Evolutionary conservation across 768 basidiomycete species (phyloP), one percentile per base, ranked within the genome.

Genomic region (Multifurca ochricompacta): DNA sequence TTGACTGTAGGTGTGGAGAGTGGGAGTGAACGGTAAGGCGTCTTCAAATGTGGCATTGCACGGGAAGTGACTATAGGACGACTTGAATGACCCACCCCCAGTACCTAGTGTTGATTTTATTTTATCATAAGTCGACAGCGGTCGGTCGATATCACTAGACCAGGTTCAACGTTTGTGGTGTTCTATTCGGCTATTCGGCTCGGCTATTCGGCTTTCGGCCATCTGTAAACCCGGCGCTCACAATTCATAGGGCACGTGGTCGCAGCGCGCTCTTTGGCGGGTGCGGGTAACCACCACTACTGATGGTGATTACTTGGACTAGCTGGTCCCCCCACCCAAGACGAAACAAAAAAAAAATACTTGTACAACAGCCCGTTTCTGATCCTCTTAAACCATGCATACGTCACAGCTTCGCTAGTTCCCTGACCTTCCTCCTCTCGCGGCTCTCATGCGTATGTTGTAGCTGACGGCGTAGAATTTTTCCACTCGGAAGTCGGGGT

Each of bases 401-500:
- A 42, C 41, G 16, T 41, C 18, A 43, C 6, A 35, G 25, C n/a
- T 27, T 45, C 13, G 31, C 45, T 34, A 32, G 31, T 13, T 54
- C 41, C 31, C 25, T 32, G 16, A n/a, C 19, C 36, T 18, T 45
- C 25, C 28, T 36, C 23, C 41, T 37, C 30, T 43, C 41, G 10
- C 34, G 21, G 37, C 36, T 42, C 37, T 48, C 54, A 18, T 23
- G 41, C 23, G 41, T 68, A 11, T 84, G 82, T 52, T 81, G 77
- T 52, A 89, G 66, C 3, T 75, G 69, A n/a, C 83, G 70, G 6
- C 85, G 74, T 35, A 87, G 66, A 0, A 78, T 77, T 68, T 88
- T 87, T 1, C 87, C 87, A 4, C 83, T 86, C 0, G 83, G 80
- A 0, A 76, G 77, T 60, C 87, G 87, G 1, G 85, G 85, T 39